Conservation (phyloP, 768 basidiomycete genomes). For the Clathrus columnatus region DNA sequence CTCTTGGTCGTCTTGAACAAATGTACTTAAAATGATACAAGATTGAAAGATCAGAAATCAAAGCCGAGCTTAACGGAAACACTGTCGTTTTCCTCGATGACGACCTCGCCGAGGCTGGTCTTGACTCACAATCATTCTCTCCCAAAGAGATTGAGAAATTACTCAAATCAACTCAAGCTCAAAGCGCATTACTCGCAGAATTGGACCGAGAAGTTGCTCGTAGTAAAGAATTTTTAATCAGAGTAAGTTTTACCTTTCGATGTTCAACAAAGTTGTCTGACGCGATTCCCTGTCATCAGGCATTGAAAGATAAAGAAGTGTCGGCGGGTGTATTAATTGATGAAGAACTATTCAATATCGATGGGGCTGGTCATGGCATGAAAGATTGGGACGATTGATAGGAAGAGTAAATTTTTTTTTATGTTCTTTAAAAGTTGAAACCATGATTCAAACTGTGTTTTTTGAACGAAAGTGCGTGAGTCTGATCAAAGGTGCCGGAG, state of each 20-base stretch:
- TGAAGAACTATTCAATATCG: not conserved
- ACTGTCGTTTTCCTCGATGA: slow-evolving; percentile 68
- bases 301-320: slow-evolving; percentile 1
- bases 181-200: slow-evolving; percentile 36
- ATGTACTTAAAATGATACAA: slow-evolving; percentile 20
- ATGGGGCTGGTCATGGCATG: not conserved
- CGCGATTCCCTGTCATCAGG: not conserved
- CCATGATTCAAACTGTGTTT: too few relatives aligned
- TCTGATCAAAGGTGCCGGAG: too few relatives aligned
- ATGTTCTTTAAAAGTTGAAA: too few relatives aligned
- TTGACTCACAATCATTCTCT: slow-evolving; percentile 34
- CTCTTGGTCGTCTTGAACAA: not conserved
- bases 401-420: too few relatives aligned
- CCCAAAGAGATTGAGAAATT: slow-evolving; percentile 53
- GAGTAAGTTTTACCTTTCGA: slow-evolving; percentile 37
- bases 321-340: not conserved
- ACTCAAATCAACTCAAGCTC: slow-evolving; percentile 47
- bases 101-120: slow-evolving; percentile 26
- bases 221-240: slow-evolving; percentile 65
- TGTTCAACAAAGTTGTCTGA: not conserved
- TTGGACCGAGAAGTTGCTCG: slow-evolving; percentile 50
- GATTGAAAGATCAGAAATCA: slow-evolving; percentile 67
- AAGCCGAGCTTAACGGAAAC: slow-evolving; percentile 56
- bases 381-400: slow-evolving; percentile 9
- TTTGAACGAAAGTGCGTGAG: too few relatives aligned